Evolutionary conservation across 192 early-diverging fungal genomes (phyloP).

Genomic region (Coemansia sp.): DNA sequence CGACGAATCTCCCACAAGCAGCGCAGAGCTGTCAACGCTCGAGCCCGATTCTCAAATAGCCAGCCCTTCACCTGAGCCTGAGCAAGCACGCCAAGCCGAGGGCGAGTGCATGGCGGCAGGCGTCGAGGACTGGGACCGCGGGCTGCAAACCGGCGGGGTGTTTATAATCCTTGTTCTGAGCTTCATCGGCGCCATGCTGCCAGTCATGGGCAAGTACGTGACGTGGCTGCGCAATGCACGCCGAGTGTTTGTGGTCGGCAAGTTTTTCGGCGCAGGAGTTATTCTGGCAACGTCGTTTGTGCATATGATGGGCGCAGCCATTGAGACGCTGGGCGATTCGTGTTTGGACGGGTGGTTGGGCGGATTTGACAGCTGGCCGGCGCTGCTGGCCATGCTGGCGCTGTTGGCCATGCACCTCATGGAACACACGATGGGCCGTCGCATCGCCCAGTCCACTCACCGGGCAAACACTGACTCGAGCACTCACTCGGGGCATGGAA

Average conservation of each 20-base stretch:
- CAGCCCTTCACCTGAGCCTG: not conserved
- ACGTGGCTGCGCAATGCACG: constrained; percentile 33
- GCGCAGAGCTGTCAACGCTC: not conserved
- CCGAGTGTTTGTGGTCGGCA: constrained; percentile 42
- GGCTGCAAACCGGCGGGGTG: constrained; percentile 56
- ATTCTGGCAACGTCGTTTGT: constrained; percentile 76
- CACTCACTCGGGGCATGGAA: not conserved
- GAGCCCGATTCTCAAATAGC: not conserved
- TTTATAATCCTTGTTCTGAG: constrained; percentile 61
- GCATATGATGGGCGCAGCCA: constrained; percentile 69
- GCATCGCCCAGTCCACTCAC: not conserved
- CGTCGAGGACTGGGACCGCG: constrained; percentile 46
- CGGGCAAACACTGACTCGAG: constrained; percentile 3
- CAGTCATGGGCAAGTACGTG: constrained; percentile 48
- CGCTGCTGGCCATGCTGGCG: constrained; percentile 64
- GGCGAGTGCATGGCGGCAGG: constrained; percentile 34
- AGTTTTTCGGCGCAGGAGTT: constrained; percentile 68
- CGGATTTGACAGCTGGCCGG: constrained; percentile 57
- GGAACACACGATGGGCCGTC: constrained; percentile 55
- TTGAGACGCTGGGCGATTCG: constrained; percentile 56
- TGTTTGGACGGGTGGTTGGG: constrained; percentile 59
- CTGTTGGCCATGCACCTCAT: constrained; percentile 66
- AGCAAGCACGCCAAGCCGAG: not conserved
- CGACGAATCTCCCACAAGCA: not conserved
- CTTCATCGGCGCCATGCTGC: constrained; percentile 56